A percentile compares a stretch with the other conserved stretches of the same genome.
These are phyloP conservation scores for Citrullus mucosospermus DNA, from an alignment of 306 rosid species.

Conservation along the genomic window DNA sequence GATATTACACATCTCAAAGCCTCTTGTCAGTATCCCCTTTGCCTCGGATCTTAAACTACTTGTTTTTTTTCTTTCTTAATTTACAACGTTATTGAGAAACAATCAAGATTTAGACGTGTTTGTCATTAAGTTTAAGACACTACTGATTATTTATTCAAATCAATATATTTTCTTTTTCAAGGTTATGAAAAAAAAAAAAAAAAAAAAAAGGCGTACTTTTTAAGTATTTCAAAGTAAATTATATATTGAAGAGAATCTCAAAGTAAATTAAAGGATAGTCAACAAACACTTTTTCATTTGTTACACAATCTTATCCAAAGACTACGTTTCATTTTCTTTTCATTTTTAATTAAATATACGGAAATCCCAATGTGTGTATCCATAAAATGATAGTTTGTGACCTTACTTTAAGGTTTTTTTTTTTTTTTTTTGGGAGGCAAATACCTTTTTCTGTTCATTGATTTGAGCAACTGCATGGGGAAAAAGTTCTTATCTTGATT, in stretches of 20 bases:
- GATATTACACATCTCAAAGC: neutral
- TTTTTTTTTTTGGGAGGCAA: neutral
- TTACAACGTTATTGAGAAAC: neutral
- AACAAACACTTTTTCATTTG: neutral
- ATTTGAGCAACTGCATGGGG: neutral
- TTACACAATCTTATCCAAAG: neutral
- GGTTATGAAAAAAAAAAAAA: no score
- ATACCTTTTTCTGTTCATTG: neutral
- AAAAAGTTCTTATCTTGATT: neutral
- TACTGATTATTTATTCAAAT: neutral
- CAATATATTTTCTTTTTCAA: neutral
- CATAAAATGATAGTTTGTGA: neutral
- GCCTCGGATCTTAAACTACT: slow-evolving; percentile 2
- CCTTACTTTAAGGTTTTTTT: neutral
- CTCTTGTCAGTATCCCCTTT: neutral
- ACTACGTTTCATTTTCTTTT: neutral
- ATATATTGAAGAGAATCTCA: no score
- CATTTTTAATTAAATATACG: neutral
- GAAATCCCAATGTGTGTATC: neutral
- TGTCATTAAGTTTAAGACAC: neutral
- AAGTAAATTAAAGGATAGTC: neutral
- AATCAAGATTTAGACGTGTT: neutral
- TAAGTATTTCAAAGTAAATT: neutral
- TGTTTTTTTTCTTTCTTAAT: neutral
- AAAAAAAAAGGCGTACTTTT: neutral